Conservation (phyloP, 345 rosid genomes). For the Sonneratia caseolaris region DNA sequence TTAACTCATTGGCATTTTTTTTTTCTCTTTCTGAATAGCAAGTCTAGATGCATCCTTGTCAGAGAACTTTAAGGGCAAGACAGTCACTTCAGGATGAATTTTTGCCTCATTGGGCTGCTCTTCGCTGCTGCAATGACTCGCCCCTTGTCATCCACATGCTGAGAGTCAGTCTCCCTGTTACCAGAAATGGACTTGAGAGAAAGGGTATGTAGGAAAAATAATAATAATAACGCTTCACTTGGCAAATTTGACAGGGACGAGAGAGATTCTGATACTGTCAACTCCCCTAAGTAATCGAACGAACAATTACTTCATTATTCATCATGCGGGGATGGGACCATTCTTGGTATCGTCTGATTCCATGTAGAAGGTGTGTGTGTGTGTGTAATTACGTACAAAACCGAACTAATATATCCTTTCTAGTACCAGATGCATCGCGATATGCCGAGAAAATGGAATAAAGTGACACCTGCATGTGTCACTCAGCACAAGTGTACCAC, state of each 20-base stretch:
- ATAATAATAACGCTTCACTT: neutral
- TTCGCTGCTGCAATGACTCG: neutral
- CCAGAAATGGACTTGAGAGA: too few species aligned
- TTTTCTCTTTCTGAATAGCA: neutral
- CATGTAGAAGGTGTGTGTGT: neutral
- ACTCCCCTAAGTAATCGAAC: neutral
- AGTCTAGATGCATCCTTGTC: neutral
- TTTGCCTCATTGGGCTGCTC: neutral
- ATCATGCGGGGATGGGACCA: neutral
- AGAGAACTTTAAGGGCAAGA: neutral
- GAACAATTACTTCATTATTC: neutral
- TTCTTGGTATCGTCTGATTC: neutral
- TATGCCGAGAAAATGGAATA: too few species aligned
- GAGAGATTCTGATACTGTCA: neutral
- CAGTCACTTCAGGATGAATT: neutral
- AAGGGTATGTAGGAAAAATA: neutral
- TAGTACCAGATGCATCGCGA: too few species aligned
- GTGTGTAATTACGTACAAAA: too few species aligned
- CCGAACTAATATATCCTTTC: too few species aligned
- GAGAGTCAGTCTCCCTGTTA: too few species aligned
- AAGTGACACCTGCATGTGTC: too few species aligned
- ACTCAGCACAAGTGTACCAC: too few species aligned
- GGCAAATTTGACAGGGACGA: neutral
- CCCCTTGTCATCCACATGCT: neutral
- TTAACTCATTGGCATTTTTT: neutral